These are phyloP conservation scores for Cymbopogon citratus DNA, from an alignment of 176 grass and related monocot species.

Conservation along the genomic window DNA sequence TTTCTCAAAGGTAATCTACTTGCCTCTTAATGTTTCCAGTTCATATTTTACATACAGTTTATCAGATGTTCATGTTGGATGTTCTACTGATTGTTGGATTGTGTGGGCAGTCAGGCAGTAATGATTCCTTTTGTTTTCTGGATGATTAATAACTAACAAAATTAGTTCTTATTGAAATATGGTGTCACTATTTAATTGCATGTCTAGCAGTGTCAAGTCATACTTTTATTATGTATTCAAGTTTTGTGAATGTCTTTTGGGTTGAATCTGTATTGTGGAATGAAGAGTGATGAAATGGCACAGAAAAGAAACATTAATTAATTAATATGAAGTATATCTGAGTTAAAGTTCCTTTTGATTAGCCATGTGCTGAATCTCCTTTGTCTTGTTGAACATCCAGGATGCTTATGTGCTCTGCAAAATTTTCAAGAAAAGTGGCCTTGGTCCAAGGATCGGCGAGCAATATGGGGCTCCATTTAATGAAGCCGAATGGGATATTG, in stretches of 20 bases:
- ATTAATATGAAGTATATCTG: not conserved
- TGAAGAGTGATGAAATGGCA: not conserved
- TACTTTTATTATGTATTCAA: not conserved
- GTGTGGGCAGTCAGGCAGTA: not conserved
- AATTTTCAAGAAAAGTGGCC: slow-evolving; percentile 93
- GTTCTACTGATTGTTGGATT: not conserved
- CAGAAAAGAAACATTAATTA: not conserved
- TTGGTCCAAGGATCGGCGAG: slow-evolving; percentile 87
- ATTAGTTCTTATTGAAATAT: not conserved
- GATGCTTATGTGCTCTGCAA: slow-evolving; percentile 84
- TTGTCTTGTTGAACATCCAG: slow-evolving; percentile 21
- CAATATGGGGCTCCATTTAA: slow-evolving; percentile 95
- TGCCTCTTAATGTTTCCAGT: not conserved
- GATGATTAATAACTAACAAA: not conserved
- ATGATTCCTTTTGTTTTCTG: not conserved
- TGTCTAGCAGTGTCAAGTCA: not conserved
- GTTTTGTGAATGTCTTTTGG: not conserved
- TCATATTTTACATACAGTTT: not conserved
- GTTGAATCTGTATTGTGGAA: not conserved
- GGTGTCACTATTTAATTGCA: not conserved
- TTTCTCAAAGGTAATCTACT: slow-evolving; percentile 56
- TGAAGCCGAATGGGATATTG: slow-evolving; percentile 75
- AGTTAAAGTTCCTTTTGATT: not conserved
- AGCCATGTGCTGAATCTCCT: not conserved
- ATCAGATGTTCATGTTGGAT: not conserved